phyloP scores from a whole-genome alignment of 2,329 filamentous ascomycete species.

The Epichloe gansuensis region DNA sequence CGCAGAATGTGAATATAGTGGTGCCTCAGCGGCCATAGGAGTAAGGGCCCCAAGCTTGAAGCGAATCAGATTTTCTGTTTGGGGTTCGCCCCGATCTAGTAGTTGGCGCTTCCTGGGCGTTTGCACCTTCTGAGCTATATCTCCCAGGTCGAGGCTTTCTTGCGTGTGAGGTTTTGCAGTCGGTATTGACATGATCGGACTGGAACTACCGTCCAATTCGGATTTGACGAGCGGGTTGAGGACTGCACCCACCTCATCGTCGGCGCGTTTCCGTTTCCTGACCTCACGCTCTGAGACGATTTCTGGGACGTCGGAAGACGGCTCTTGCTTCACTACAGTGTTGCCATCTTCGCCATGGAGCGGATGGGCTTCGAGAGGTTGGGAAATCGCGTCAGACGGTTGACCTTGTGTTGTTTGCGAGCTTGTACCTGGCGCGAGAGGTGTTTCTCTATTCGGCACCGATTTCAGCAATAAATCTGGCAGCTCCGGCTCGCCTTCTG shows the following conservation, averaged over 20 bases:
- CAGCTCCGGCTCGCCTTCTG: slow-evolving; percentile 3
- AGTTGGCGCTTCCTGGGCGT: slow-evolving; percentile 24
- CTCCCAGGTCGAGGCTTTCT: slow-evolving; percentile 46
- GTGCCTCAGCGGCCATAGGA: background rate
- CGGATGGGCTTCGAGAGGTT: slow-evolving; percentile 14
- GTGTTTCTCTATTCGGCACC: background rate
- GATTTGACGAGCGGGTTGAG: slow-evolving; percentile 27
- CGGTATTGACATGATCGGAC: slow-evolving; percentile 14
- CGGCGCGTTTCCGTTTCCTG: slow-evolving; percentile 31
- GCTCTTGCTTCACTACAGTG: slow-evolving; percentile 33
- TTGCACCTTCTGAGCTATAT: slow-evolving; percentile 19
- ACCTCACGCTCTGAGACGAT: slow-evolving; percentile 37
- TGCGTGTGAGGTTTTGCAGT: slow-evolving; percentile 23
- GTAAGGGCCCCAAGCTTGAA: background rate
- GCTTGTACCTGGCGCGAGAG: slow-evolving; percentile 5
- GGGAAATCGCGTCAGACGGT: slow-evolving; percentile 10
- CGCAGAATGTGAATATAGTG: background rate
- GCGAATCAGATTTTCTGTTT: slow-evolving; percentile 1
- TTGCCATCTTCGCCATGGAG: slow-evolving; percentile 2
- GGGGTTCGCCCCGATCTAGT: slow-evolving; percentile 9
- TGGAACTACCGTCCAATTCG: slow-evolving; percentile 21
- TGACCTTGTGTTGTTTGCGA: slow-evolving; percentile 20
- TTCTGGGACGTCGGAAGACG: slow-evolving; percentile 39
- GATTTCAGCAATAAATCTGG: background rate
- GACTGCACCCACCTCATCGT: slow-evolving; percentile 11